These are phyloP conservation scores for Russula compacta DNA, from an alignment of 768 basidiomycete species.

Conservation along the genomic window DNA sequence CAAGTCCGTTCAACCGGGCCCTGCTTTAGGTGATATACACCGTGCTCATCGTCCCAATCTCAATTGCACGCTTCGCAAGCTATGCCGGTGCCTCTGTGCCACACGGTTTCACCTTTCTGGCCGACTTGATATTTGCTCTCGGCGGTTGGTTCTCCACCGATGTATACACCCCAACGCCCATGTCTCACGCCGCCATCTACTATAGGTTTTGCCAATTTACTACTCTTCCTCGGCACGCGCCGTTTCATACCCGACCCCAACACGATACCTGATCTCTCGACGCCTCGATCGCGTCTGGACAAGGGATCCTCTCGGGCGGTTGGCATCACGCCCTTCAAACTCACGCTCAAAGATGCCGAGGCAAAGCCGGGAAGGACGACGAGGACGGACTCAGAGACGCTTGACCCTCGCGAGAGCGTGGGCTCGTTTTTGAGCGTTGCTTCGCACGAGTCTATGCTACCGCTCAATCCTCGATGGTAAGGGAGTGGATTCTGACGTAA, in stretches of 20 bases:
- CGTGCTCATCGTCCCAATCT: constrained; percentile 29
- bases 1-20: not conserved
- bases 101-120: constrained; percentile 25
- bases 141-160: constrained; percentile 10
- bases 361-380: not conserved
- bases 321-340: constrained; percentile 29
- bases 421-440: not conserved
- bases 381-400: not conserved
- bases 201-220: constrained; percentile 28
- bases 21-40: constrained; percentile 25
- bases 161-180: not conserved
- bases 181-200: not conserved
- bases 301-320: constrained; percentile 18
- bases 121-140: constrained; percentile 29
- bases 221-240: constrained; percentile 26
- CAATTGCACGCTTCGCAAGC: constrained; percentile 26
- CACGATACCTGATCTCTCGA: constrained; percentile 22
- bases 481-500: not conserved
- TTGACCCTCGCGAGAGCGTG: not conserved
- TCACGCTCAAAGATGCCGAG: constrained; percentile 4
- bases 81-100: constrained; percentile 27
- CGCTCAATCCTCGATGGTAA: not conserved
- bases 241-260: constrained; percentile 25
- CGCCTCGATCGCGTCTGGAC: constrained; percentile 24
- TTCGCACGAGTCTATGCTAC: not conserved